Evolutionary conservation across 441 rosid species (phyloP), one percentile per base, ranked within the genome.

Genomic region (Viola pubescens): DNA sequence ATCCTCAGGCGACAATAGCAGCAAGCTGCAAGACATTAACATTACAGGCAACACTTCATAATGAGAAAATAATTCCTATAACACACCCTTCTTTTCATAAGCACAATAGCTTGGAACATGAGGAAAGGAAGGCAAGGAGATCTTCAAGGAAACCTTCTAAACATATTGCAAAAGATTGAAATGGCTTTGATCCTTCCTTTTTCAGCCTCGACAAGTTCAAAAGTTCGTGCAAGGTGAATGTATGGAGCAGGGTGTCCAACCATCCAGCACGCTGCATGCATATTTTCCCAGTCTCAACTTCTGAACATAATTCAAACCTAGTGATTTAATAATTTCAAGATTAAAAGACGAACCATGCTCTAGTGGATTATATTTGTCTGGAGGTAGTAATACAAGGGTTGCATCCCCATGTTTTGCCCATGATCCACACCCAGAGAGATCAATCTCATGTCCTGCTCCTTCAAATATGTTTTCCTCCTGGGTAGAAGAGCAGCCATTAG

Each of bases 111-210:
- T 54, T 43, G 48, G 61, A 48, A 47, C 34, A 26, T 26, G 34
- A 62, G 50, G 13, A 51, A 3, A 14, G 8, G 72, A 49, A 45
- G 37, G 41, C 38, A 37, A 0, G 19, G 34, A 10, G n/a, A 12
- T 43, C 13, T 37, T 40, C 4, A 46, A 59, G 46, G 41, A 55
- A 48, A 86, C 98, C 98, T 88, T 80, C 96, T 79, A 72, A 91
- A 88, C 96, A 91, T 88, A 73, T 88, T 91, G 82, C 96, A 83
- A 62, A 91, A 77, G 84, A 86, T 84, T 59, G 87, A 79, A 68
- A 79, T 82, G 72, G 89, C 90, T 78, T 83, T 91, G 65, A 81
- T 85, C 83, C 78, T 91, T 42, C 96, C 95, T 37, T 74, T 91
- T 80, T 91, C 92, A 73, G 78, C 76, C 68, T 83, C 94, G 53